Evolutionary conservation across 108 stramenopile species (phyloP).

Genomic region (Skeletonema grethae): DNA sequence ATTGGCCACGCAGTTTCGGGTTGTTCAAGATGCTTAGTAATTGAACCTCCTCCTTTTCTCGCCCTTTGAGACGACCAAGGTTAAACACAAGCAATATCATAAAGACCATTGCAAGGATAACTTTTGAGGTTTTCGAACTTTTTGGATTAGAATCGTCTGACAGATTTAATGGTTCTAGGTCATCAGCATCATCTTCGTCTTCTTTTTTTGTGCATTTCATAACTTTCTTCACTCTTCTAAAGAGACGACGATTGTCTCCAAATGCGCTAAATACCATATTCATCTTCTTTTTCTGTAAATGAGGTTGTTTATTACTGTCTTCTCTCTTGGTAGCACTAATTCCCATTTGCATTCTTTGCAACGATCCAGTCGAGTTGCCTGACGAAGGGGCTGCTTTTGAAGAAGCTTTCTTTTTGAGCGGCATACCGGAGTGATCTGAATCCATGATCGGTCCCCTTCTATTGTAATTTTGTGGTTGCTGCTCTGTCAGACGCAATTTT

Average conservation of each 20-base stretch:
- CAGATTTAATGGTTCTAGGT: not conserved
- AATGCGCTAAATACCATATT: conserved; percentile 8
- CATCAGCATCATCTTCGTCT: not conserved
- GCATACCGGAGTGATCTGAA: not conserved
- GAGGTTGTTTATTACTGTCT: not conserved
- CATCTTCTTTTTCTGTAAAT: not conserved
- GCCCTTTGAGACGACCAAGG: not conserved
- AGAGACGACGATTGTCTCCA: not conserved
- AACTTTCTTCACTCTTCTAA: not conserved
- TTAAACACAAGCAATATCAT: not conserved
- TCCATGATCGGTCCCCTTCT: conserved; percentile 5
- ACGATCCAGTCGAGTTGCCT: not conserved
- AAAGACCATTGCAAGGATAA: not conserved
- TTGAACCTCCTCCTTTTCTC: not conserved
- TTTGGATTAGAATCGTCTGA: not conserved
- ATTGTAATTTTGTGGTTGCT: not conserved
- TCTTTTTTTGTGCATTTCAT: conserved; percentile 6
- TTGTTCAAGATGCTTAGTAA: not conserved
- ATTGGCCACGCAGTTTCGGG: conserved; percentile 3
- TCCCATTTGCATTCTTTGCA: not conserved
- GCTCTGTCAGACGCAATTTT: conserved; percentile 5
- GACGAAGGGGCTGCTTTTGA: conserved; percentile 1
- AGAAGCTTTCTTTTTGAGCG: not conserved
- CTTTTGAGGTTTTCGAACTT: not conserved
- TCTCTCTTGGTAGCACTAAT: not conserved